Conservation (phyloP, 1,284 basidiomycete genomes). For the Earliella scabrosa region DNA sequence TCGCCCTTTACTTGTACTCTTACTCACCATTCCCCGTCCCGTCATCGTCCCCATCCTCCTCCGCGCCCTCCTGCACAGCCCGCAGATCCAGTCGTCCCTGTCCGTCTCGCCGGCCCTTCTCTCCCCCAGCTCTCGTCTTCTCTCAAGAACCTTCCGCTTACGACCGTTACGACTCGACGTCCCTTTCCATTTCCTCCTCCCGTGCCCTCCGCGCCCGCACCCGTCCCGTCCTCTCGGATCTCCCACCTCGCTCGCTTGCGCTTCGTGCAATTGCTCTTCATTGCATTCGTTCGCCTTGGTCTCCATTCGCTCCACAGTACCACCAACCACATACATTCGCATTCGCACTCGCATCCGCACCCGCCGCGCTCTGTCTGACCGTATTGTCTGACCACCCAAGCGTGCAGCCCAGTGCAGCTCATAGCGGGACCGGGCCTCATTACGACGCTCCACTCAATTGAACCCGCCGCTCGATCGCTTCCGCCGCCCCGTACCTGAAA, state of each 20-base stretch:
- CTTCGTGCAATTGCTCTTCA: not conserved
- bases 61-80: conserved; percentile 15
- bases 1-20: not conserved
- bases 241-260: not conserved
- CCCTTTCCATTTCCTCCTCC: conserved; percentile 15
- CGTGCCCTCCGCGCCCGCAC: conserved; percentile 1
- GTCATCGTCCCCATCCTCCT: not conserved
- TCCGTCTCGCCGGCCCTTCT: not conserved
- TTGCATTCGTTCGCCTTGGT: no score
- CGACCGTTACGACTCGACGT: conserved; percentile 20
- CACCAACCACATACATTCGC: conserved; percentile 1
- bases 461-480: conserved; percentile 21
- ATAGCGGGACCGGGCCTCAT: conserved; percentile 15
- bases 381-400: not conserved
- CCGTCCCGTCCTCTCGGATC: conserved; percentile 1
- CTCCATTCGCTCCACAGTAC: no score
- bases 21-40: not conserved
- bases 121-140: not conserved
- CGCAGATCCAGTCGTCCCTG: conserved; percentile 14
- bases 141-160: not conserved
- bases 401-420: no score
- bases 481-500: conserved; percentile 23
- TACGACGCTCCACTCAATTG: conserved; percentile 17
- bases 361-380: not conserved
- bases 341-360: conserved; percentile 1